A percentile compares a stretch with the other conserved stretches of the same genome.
Conservation (phyloP, 2,329 filamentous ascomycete species). For the Xylaria sp. region DNA sequence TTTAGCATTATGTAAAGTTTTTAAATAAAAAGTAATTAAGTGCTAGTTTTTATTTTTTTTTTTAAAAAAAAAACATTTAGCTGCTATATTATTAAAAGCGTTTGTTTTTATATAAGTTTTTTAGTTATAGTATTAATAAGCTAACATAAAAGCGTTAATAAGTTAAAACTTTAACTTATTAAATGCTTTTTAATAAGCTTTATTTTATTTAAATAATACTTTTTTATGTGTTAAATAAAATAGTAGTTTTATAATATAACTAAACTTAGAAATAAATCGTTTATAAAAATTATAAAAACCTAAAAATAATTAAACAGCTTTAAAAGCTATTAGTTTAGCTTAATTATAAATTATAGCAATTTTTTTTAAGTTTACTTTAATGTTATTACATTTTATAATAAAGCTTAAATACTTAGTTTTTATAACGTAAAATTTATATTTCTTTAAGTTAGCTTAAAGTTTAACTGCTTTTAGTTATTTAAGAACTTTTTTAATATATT, state of each 20-base stretch:
- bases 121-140: neutral
- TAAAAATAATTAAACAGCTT: neutral
- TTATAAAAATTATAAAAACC: neutral
- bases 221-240: neutral
- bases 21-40: no score
- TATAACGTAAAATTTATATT: neutral
- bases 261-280: neutral
- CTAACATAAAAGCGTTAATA: no score
- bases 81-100: neutral
- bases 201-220: no score
- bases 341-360: neutral
- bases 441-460: no score
- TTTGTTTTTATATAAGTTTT: neutral
- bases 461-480: no score
- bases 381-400: neutral
- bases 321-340: neutral
- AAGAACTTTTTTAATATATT: no score
- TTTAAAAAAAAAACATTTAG: neutral
- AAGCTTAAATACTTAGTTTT: neutral
- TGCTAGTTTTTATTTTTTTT: neutral
- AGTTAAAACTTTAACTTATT: no score
- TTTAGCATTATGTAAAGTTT: no score
- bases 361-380: neutral
- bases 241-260: neutral
- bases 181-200: no score